These are phyloP conservation scores for Lotmaria passim DNA, from an alignment of 208 protist genomes.

Conservation along the genomic window DNA sequence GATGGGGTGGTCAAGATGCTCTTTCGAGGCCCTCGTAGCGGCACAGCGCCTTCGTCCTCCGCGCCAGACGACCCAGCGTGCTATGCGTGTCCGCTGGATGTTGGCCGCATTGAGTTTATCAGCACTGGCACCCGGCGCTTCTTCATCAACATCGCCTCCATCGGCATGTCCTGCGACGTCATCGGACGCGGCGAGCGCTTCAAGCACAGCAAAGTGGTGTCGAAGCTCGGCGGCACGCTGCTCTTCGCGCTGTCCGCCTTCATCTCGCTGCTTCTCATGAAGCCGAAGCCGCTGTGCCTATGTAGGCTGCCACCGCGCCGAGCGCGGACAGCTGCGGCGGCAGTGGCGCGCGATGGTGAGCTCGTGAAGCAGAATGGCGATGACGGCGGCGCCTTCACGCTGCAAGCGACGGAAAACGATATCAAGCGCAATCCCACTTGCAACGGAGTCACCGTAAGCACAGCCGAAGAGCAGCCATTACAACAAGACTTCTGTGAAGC, in stretches of 20 bases:
- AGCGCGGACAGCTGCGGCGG: background rate
- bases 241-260: slow-evolving; percentile 67
- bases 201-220: slow-evolving; percentile 42
- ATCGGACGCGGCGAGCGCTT: slow-evolving; percentile 64
- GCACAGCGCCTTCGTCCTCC: background rate
- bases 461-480: background rate
- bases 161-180: slow-evolving; percentile 84
- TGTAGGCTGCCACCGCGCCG: slow-evolving; percentile 29
- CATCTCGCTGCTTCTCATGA: slow-evolving; percentile 56
- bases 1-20: slow-evolving; percentile 19
- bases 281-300: slow-evolving; percentile 51
- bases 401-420: too few species aligned
- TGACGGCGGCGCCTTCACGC: too few species aligned
- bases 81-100: slow-evolving; percentile 54
- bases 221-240: slow-evolving; percentile 44
- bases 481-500: background rate
- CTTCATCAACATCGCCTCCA: slow-evolving; percentile 87
- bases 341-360: too few species aligned
- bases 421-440: too few species aligned
- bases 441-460: background rate
- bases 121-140: slow-evolving; percentile 53
- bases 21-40: background rate
- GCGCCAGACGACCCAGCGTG: slow-evolving; percentile 4
- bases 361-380: background rate
- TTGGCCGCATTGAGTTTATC: slow-evolving; percentile 80